Evolutionary conservation across 2,329 filamentous ascomycete species (phyloP).

Genomic region (Byssoonygena ceratinophila): DNA sequence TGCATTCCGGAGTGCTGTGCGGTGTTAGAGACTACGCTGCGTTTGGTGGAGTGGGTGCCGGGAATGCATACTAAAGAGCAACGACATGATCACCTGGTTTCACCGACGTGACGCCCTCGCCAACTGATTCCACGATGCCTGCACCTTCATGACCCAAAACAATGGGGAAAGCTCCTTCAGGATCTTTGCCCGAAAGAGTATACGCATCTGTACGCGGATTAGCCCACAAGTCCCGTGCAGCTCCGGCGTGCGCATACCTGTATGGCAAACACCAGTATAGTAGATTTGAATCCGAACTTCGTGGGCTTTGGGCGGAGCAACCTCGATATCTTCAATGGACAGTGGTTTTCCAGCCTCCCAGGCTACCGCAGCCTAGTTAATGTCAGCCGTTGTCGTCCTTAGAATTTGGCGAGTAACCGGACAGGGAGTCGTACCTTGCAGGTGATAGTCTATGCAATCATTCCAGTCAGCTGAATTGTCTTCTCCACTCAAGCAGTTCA

Average conservation of each 20-base stretch:
- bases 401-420: neutral
- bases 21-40: neutral
- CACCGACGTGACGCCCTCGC: constrained; percentile 88
- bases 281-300: constrained; percentile 96
- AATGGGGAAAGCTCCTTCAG: constrained; percentile 85
- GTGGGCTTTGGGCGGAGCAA: constrained; percentile 74
- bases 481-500: neutral
- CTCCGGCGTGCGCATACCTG: constrained; percentile 48
- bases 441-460: constrained; percentile 61
- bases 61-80: constrained; percentile 60
- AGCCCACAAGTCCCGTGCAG: neutral
- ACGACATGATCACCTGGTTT: constrained; percentile 88
- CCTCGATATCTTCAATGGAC: constrained; percentile 83
- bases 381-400: neutral
- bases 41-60: neutral
- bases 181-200: constrained; percentile 90
- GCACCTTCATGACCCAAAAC: constrained; percentile 85
- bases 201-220: constrained; percentile 58
- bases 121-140: constrained; percentile 83
- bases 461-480: neutral
- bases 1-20: constrained; percentile 85
- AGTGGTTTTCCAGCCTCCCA: constrained; percentile 93
- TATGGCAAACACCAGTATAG: constrained; percentile 98
- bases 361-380: constrained; percentile 68
- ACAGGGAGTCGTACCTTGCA: constrained; percentile 53